phyloP scores from a whole-genome alignment of 2,329 filamentous ascomycete genomes.

The Ophidiomyces ophidiicola region DNA sequence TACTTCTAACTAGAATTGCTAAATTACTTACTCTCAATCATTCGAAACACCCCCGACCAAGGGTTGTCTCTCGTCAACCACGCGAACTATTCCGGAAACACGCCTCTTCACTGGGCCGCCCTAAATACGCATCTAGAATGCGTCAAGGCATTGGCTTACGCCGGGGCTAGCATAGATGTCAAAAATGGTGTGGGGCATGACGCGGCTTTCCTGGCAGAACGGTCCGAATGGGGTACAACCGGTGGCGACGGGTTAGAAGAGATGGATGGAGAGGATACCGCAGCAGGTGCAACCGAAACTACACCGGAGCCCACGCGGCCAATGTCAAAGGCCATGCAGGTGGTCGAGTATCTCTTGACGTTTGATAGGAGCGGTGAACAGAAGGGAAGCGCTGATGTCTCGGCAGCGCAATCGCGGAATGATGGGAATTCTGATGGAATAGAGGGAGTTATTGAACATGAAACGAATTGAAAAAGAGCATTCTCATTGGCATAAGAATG shows the following conservation, averaged over 20 bases:
- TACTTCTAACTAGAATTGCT: slow-evolving; percentile 35
- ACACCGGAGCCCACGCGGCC: slow-evolving; percentile 8
- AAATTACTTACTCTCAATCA: slow-evolving; percentile 35
- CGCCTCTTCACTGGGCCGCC: slow-evolving; percentile 84
- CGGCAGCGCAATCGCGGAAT: not conserved
- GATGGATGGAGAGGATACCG: slow-evolving; percentile 15
- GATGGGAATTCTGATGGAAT: slow-evolving; percentile 5
- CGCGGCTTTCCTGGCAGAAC: slow-evolving; percentile 60
- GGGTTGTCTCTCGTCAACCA: slow-evolving; percentile 29
- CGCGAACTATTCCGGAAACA: slow-evolving; percentile 75
- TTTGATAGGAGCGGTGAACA: slow-evolving; percentile 25
- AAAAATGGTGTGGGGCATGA: slow-evolving; percentile 78
- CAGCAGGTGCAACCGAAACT: not conserved
- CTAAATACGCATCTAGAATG: slow-evolving; percentile 74
- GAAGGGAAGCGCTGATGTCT: slow-evolving; percentile 6
- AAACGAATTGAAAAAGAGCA: not conserved
- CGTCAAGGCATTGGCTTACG: slow-evolving; percentile 63
- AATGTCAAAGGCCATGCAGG: slow-evolving; percentile 29
- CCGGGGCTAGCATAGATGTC: slow-evolving; percentile 63
- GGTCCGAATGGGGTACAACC: slow-evolving; percentile 46
- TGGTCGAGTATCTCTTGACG: slow-evolving; percentile 33
- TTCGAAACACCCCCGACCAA: slow-evolving; percentile 20
- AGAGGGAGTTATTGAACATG: slow-evolving; percentile 4
- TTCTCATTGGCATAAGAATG: not conserved
- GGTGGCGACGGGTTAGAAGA: slow-evolving; percentile 11